Evolutionary conservation across 768 basidiomycete genomes (phyloP).

Genomic region (Termitomyces heimii): DNA sequence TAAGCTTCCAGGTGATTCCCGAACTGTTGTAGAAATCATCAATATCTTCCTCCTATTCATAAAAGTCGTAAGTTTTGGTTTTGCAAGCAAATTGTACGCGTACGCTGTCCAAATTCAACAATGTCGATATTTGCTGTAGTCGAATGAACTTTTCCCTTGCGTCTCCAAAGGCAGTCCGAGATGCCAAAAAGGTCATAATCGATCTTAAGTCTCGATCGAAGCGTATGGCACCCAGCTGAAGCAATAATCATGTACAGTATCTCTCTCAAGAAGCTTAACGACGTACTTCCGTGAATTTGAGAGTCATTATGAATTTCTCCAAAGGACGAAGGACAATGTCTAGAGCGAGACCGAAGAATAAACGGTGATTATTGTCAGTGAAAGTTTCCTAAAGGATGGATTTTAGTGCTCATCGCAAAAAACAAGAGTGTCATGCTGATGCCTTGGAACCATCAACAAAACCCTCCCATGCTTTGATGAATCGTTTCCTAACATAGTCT

Average conservation of each 20-base stretch:
- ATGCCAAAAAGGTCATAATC: conserved; percentile 75
- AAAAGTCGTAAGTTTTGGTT: neutral
- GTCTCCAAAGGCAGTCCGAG: conserved; percentile 87
- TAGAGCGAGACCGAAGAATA: conserved; percentile 80
- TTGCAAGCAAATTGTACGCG: conserved; percentile 16
- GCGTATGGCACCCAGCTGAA: conserved; percentile 88
- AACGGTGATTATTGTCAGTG: conserved; percentile 82
- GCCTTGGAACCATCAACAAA: conserved; percentile 88
- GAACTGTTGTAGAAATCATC: conserved; percentile 93
- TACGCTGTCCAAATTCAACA: conserved; percentile 84
- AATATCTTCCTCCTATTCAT: conserved; percentile 79
- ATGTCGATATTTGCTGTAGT: conserved; percentile 87
- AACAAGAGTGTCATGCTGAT: neutral
- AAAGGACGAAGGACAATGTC: conserved; percentile 91
- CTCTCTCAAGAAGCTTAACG: neutral
- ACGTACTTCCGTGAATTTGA: conserved; percentile 84
- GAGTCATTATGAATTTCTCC: conserved; percentile 80
- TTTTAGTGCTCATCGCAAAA: neutral
- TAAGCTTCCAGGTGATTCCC: conserved; percentile 85
- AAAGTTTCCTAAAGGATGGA: conserved; percentile 58
- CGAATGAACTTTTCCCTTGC: conserved; percentile 88
- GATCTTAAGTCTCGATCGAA: conserved; percentile 91
- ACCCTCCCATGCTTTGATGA: conserved; percentile 83
- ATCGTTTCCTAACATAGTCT: conserved; percentile 84
- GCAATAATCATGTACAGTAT: neutral